Evolutionary conservation across 148 eudicot genomes (phyloP).

Genomic region (Silene latifolia): DNA sequence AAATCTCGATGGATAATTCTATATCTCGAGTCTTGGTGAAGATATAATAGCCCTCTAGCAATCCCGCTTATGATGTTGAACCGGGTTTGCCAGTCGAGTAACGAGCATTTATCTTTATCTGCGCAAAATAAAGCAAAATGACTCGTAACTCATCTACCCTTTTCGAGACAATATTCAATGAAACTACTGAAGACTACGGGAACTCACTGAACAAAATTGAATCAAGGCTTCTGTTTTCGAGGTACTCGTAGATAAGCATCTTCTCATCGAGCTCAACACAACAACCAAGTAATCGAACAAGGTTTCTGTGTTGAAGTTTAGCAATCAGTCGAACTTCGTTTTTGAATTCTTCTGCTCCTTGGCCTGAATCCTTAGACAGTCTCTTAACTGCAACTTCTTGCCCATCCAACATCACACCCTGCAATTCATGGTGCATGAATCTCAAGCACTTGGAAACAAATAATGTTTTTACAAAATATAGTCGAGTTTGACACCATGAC

Average conservation of each 20-base stretch:
- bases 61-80: conserved; percentile 65
- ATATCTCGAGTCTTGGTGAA: conserved; percentile 71
- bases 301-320: conserved; percentile 78
- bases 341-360: conserved; percentile 75
- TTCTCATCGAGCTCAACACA: conserved; percentile 68
- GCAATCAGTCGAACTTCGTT: conserved; percentile 70
- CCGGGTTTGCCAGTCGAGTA: conserved; percentile 55
- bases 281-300: conserved; percentile 77
- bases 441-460: too few relatives aligned
- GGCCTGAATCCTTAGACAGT: conserved; percentile 61
- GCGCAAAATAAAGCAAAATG: background rate
- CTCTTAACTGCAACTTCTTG: conserved; percentile 72
- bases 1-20: conserved; percentile 73
- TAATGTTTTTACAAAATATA: background rate
- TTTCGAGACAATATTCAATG: too few relatives aligned
- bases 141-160: background rate
- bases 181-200: background rate
- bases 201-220: conserved; percentile 48
- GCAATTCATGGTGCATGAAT: background rate
- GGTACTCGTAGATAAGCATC: conserved; percentile 68
- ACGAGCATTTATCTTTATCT: conserved; percentile 44
- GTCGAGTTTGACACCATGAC: background rate
- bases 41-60: conserved; percentile 72
- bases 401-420: conserved; percentile 56
- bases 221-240: conserved; percentile 67